Base-by-base conservation (phyloP, 2,329 filamentous ascomycete genomes). In the Triangularia setosa region DNA sequence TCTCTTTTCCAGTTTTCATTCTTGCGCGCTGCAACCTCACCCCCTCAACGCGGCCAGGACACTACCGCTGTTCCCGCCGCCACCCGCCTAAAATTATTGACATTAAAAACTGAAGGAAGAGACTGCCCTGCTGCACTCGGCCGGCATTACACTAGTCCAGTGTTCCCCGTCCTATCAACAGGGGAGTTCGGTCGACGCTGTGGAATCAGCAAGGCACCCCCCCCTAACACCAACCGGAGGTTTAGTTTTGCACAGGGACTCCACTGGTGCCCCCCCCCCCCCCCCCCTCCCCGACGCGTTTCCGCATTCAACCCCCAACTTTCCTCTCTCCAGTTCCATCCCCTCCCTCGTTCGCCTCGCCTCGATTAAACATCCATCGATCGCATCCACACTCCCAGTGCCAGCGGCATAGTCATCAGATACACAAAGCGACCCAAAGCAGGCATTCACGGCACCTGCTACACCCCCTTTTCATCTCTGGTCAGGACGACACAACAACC, bases 201-300 rank as follows among this genome's bases (percentile, higher is more conserved):
- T 55, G 52, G n/a, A 11, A 25, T 55, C 40, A 18, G 35, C 48
- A 35, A 56, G 66, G 60, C 27, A 33, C 54, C 33, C 35, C 35
- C 16, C 4, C 35, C 35, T 6, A 48, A 21, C 63, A 63, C 67
- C 65, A 68, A 64, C 64, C 67, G 65, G 67, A 66, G 67, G 63
- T 61, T 70, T 70, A 68, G 62, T 61, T 70, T 70, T 69, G 65
- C 52, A 58, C 14, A 59, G 58, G 63, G 66, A 48, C 59, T 62
- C 69, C 65, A 68, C 65, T 60, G 58, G 57, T 48, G 48, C 56
- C 58, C 60, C 61, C 64, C n/a, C n/a, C n/a, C n/a, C n/a, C n/a
- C n/a, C n/a, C n/a, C n/a, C n/a, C n/a, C n/a, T n/a, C n/a, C n/a
- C 58, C 61, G 58, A 65, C 56, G 54, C 58, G 58, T 33, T 63